phyloP scores from a whole-genome alignment of 306 rosid species.

The Cicer judaicum region DNA sequence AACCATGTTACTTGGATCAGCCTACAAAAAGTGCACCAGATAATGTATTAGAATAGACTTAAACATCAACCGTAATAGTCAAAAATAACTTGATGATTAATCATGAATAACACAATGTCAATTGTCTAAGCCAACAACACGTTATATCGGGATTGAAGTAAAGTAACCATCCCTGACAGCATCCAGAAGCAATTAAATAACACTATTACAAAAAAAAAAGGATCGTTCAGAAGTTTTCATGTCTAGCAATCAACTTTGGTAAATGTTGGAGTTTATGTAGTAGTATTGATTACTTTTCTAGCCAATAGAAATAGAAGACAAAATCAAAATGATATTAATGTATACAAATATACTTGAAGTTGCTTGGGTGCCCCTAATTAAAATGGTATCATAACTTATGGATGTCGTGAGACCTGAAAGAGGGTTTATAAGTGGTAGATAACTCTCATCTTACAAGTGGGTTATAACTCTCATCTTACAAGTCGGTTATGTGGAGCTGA shows the following conservation, averaged over 20 bases:
- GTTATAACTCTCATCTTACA: neutral
- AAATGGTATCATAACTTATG: neutral
- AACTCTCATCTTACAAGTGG: neutral
- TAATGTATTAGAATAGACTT: slow-evolving; percentile 31
- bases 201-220: neutral
- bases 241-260: slow-evolving; percentile 6
- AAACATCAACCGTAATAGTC: slow-evolving; percentile 9
- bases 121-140: neutral
- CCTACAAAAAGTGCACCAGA: slow-evolving; percentile 63
- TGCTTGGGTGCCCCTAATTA: neutral
- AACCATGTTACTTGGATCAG: slow-evolving; percentile 84
- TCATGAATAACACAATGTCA: slow-evolving; percentile 4
- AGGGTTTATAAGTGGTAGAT: neutral
- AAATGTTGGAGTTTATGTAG: neutral
- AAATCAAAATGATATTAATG: neutral
- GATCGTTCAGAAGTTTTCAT: slow-evolving; percentile 6
- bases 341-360: neutral
- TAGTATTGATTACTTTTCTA: slow-evolving; percentile 8
- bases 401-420: neutral
- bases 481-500: neutral
- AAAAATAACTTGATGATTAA: slow-evolving; percentile 35
- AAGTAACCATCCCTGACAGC: slow-evolving; percentile 27
- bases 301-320: slow-evolving; percentile 13
- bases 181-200: slow-evolving; percentile 29
- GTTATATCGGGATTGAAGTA: neutral